These are phyloP conservation scores for Colletotrichum eremochloae DNA, from an alignment of 2,329 filamentous ascomycete species.

Conservation along the genomic window DNA sequence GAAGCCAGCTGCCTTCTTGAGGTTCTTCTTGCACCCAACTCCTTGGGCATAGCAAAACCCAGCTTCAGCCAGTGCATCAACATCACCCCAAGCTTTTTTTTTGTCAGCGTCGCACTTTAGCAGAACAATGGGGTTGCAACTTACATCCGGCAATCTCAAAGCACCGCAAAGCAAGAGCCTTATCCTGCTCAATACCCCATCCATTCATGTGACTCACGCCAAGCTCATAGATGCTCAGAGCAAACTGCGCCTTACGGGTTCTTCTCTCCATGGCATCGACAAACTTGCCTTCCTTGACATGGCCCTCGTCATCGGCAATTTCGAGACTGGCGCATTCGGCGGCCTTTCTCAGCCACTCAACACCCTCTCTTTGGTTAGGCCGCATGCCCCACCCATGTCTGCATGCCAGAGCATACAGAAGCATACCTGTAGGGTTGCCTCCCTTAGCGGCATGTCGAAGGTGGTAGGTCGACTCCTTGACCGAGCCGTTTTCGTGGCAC, in stretches of 20 bases:
- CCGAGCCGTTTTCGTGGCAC: conserved; percentile 86
- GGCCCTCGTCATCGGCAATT: conserved; percentile 84
- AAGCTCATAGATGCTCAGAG: conserved; percentile 94
- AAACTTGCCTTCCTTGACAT: conserved; percentile 71
- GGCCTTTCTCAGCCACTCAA: conserved; percentile 92
- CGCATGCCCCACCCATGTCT: conserved; percentile 99
- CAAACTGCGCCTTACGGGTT: conserved; percentile 91
- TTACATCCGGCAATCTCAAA: conserved; percentile 94
- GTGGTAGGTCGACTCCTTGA: conserved; percentile 97
- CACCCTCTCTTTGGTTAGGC: conserved; percentile 88
- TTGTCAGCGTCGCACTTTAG: background rate
- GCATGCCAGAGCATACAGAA: conserved; percentile 94
- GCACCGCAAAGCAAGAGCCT: conserved; percentile 86
- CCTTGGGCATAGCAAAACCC: conserved; percentile 97
- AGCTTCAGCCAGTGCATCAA: conserved; percentile 92
- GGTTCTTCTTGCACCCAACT: conserved; percentile 92
- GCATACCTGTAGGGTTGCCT: conserved; percentile 92
- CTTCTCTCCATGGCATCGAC: conserved; percentile 79
- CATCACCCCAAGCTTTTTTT: conserved; percentile 86
- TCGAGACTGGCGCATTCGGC: conserved; percentile 87
- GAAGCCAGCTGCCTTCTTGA: conserved; percentile 92
- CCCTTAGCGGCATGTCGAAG: conserved; percentile 88
- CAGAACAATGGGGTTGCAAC: conserved; percentile 51
- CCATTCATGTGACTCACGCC: conserved; percentile 98
- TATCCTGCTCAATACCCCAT: conserved; percentile 97